Conservation (phyloP, 2,329 filamentous ascomycete species). For the Pseudogymnoascus sp. region DNA sequence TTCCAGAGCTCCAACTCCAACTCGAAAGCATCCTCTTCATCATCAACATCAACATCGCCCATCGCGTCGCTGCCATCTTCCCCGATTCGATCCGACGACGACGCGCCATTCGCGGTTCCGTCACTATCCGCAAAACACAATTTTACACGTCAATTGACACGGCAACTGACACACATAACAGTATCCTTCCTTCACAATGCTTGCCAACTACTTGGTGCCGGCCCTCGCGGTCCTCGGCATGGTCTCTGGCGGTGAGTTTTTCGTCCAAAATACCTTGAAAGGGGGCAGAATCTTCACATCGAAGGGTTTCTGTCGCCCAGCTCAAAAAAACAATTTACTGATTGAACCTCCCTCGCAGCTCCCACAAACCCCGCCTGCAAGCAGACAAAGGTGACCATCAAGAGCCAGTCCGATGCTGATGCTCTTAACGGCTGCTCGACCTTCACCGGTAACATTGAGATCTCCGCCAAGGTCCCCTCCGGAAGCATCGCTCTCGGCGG, state of each 20-base stretch:
- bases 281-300: background rate
- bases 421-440: slow-evolving; percentile 24
- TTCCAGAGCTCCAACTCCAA: background rate
- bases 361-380: slow-evolving; percentile 20
- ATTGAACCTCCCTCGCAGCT: background rate
- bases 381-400: slow-evolving; percentile 26
- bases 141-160: slow-evolving; percentile 1
- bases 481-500: slow-evolving; percentile 51
- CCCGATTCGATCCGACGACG: background rate
- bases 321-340: background rate
- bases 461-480: slow-evolving; percentile 24
- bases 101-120: slow-evolving; percentile 1
- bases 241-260: slow-evolving; percentile 31
- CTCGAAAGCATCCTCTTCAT: background rate
- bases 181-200: slow-evolving; percentile 35
- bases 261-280: background rate
- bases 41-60: background rate
- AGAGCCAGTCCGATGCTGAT: slow-evolving; percentile 26
- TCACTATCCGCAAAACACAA: background rate
- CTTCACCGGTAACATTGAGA: slow-evolving; percentile 28
- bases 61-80: background rate
- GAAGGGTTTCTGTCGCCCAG: background rate
- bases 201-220: slow-evolving; percentile 38
- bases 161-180: slow-evolving; percentile 20
- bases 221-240: slow-evolving; percentile 39